Evolutionary conservation across 2,329 filamentous ascomycete species (phyloP).

Genomic region (Penicillium sp.): DNA sequence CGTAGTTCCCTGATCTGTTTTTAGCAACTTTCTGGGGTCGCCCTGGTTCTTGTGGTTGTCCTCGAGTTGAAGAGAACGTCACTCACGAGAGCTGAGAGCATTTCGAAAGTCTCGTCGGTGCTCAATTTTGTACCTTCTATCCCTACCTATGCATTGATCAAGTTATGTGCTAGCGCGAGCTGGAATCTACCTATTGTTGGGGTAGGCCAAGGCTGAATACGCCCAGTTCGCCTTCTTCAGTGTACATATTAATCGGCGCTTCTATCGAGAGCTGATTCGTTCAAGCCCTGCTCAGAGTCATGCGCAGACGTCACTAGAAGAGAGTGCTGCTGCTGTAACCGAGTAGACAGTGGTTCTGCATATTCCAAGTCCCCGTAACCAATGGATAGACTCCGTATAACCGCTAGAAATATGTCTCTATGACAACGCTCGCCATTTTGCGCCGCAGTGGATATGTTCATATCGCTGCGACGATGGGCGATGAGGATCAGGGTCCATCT

Average conservation of each 20-base stretch:
- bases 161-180: too few relatives aligned
- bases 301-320: not conserved
- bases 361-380: not conserved
- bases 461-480: not conserved
- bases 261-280: not conserved
- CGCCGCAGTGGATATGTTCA: not conserved
- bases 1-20: not conserved
- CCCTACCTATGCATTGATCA: too few relatives aligned
- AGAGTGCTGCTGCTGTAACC: conserved; percentile 1
- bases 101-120: too few relatives aligned
- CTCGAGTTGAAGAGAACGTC: too few relatives aligned
- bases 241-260: not conserved
- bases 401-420: conserved; percentile 6
- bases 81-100: too few relatives aligned
- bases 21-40: too few relatives aligned
- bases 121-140: too few relatives aligned
- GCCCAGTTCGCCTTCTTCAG: too few relatives aligned
- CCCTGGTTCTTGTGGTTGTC: too few relatives aligned
- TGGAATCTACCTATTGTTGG: too few relatives aligned
- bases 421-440: conserved; percentile 4
- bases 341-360: not conserved
- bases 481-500: conserved; percentile 6
- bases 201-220: too few relatives aligned
- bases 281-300: too few relatives aligned
- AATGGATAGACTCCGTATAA: not conserved